Percentiles rank a stretch among this genome's conserved stretches.
Conservation (phyloP, 2,329 filamentous ascomycete genomes). For the Fusarium solani-melongenae region DNA sequence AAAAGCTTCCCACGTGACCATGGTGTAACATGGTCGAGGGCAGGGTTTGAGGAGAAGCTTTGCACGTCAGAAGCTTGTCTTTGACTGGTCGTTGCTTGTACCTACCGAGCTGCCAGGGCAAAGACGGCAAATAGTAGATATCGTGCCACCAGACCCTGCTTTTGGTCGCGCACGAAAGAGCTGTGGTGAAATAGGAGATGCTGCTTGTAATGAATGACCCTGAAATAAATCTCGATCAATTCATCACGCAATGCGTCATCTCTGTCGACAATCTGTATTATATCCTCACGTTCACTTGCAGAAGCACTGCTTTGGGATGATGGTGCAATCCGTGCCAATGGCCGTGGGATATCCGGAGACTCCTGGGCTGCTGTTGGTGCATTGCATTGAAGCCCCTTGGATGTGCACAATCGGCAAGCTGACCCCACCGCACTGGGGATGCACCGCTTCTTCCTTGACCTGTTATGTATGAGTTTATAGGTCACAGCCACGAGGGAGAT, state of each 20-base stretch:
- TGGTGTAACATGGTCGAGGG: neutral
- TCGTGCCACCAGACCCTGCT: neutral
- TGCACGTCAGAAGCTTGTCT: neutral
- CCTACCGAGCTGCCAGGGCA: neutral
- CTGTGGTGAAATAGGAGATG: neutral
- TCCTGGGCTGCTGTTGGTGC: neutral
- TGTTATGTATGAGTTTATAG: neutral
- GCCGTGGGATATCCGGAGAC: neutral
- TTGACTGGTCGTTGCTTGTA: too few relatives aligned
- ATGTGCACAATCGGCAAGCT: neutral
- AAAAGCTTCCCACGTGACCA: neutral
- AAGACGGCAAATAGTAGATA: neutral
- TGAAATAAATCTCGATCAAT: neutral
- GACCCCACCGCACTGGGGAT: neutral
- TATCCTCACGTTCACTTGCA: neutral
- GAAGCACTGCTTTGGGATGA: neutral
- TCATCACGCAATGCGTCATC: neutral
- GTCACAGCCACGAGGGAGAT: neutral
- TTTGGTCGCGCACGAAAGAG: neutral
- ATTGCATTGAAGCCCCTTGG: neutral
- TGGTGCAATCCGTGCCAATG: neutral
- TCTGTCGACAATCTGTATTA: neutral
- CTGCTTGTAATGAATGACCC: neutral
- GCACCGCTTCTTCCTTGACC: slow-evolving; percentile 1
- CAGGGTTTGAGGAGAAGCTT: neutral